Base-by-base conservation (phyloP, 106 monocot species). In the Dendrobium nobile region DNA sequence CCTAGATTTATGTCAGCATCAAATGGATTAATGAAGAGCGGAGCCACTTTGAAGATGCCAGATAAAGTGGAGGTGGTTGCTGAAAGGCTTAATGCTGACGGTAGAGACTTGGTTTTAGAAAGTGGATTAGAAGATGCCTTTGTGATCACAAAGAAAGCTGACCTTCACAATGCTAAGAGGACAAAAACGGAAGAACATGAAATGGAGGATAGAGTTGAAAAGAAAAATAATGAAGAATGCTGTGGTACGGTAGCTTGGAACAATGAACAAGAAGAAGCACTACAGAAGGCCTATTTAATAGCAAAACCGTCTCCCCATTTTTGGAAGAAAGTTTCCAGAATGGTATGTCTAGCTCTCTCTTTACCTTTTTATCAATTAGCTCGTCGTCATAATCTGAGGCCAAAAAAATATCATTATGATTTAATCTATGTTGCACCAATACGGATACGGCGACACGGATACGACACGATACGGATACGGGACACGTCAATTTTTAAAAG, bases 321-420 rank as follows among this genome's bases (percentile, higher is more conserved):
- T 79, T 95, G 95, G 95, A 95, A 95, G 86, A 93, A 93, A 75
- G 84, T 95, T 31, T 86, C 95, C 58, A 95, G 84, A 82, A 91
- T 95, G 95, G 95, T 95, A 95, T 84, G 51, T 54, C 22, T 45
- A 10, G 20, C 47, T 13, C 24, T 28, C 42, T 72, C 19, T 13
- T 76, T 48, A 26, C 26, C 10, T 48, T 74, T 33, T 33, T 37
- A 70, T 31, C 28, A 37, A 33, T 70, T 28, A 37, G 8, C 37
- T 70, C 0, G 20, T 70, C 0, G 6, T 70, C 13, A 70, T 33
- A 37, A 31, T 70, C 24, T 70, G 70, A 1, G 11, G 17, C 27
- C 13, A 4, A 70, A 11, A 33, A 70, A 31, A 13, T 31, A 22
- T 37, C 33, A 37, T 70, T 70, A 37, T 70, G 27, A 33, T 70